Percentiles rank a stretch among this genome's conserved stretches.
phyloP scores from a whole-genome alignment of 2,329 filamentous ascomycete species.

The Pestalotiopsis sp. region DNA sequence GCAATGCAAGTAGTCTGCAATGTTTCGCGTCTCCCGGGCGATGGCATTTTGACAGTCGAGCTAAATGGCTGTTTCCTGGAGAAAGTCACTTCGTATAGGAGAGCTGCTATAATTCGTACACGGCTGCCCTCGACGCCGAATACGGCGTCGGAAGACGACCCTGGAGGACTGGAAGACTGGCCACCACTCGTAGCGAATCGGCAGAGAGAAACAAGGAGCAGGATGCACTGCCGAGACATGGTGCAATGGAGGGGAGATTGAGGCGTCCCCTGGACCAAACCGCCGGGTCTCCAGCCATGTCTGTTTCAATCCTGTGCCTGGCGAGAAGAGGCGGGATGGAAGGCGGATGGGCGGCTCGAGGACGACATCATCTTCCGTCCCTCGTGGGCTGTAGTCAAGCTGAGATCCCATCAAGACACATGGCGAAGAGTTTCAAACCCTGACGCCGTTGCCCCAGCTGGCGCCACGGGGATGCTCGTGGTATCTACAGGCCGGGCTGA shows the following conservation, averaged over 20 bases:
- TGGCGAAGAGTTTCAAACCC: not conserved
- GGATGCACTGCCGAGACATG: constrained; percentile 1
- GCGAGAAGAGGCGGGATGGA: not conserved
- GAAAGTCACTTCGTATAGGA: not conserved
- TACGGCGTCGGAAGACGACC: not conserved
- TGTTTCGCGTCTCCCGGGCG: constrained; percentile 4
- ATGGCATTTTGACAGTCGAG: constrained; percentile 8
- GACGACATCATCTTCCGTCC: not conserved
- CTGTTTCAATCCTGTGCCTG: not conserved
- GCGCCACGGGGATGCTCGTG: not conserved
- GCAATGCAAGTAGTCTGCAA: constrained; percentile 6
- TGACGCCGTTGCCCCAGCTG: not conserved
- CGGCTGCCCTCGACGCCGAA: not conserved
- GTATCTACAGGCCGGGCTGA: no score
- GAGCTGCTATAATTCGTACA: not conserved
- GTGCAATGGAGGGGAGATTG: not conserved
- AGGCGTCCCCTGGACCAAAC: constrained; percentile 5
- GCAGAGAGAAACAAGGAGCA: not conserved
- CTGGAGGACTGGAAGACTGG: not conserved
- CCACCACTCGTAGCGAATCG: not conserved
- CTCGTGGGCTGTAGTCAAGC: not conserved
- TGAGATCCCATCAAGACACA: not conserved
- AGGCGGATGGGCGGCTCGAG: not conserved
- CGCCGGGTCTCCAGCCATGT: not conserved
- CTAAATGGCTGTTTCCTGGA: not conserved